Evolutionary conservation across 495 filamentous ascomycete genomes (phyloP).

Genomic region (Cercophora sp.): DNA sequence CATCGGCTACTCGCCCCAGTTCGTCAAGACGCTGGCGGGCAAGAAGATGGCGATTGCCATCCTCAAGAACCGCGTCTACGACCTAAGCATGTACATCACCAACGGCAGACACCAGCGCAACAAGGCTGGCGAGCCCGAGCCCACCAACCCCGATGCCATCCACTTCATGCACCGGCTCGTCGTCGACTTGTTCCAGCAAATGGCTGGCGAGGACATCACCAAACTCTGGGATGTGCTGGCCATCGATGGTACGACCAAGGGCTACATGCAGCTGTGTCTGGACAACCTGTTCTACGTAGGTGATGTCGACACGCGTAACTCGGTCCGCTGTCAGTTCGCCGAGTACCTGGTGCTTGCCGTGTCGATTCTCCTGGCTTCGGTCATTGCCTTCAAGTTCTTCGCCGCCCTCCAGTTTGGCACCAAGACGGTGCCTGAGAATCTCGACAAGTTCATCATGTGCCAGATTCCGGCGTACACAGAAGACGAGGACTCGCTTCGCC

Average conservation of each 20-base stretch:
- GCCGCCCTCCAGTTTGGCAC: constrained; percentile 89
- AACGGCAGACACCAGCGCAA: constrained; percentile 67
- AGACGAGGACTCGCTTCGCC: constrained; percentile 93
- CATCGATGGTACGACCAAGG: constrained; percentile 50
- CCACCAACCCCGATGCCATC: constrained; percentile 49
- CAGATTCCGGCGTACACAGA: constrained; percentile 98
- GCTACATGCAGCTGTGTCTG: constrained; percentile 76
- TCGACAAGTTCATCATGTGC: constrained; percentile 98
- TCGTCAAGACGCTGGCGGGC: constrained; percentile 64
- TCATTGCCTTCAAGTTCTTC: constrained; percentile 95
- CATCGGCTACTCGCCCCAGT: constrained; percentile 77
- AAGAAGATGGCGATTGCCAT: constrained; percentile 69
- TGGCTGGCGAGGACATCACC: constrained; percentile 74
- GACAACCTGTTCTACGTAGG: constrained; percentile 96
- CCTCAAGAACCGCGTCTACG: constrained; percentile 79
- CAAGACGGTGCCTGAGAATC: constrained; percentile 88
- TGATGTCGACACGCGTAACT: constrained; percentile 87
- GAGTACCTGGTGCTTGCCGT: constrained; percentile 91
- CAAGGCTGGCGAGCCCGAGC: constrained; percentile 44
- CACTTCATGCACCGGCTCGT: constrained; percentile 82
- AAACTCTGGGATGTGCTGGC: constrained; percentile 72
- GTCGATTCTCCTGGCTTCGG: constrained; percentile 69
- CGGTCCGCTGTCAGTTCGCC: constrained; percentile 77
- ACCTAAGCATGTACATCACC: constrained; percentile 78
- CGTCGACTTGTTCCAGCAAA: constrained; percentile 70